These are phyloP conservation scores for Ogataea kodamae DNA, from an alignment of 805 yeast species.

Conservation along the genomic window DNA sequence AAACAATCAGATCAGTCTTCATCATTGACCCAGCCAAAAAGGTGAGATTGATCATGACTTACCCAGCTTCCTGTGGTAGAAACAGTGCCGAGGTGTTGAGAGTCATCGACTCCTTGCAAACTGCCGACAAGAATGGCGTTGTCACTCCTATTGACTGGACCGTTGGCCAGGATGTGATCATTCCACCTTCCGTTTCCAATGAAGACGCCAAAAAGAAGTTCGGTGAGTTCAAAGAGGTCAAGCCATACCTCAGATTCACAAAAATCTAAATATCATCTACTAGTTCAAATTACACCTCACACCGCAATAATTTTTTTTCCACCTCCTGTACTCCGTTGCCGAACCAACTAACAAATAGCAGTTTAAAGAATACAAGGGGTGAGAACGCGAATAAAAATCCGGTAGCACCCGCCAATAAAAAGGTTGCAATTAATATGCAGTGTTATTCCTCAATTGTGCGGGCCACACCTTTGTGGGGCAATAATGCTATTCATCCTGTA, in stretches of 20 bases:
- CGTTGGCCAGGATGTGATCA: conserved; percentile 85
- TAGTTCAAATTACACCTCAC: conserved; percentile 3
- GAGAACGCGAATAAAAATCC: conserved; percentile 2
- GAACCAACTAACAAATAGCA: conserved; percentile 1
- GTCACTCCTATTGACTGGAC: conserved; percentile 93
- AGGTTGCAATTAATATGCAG: conserved; percentile 2
- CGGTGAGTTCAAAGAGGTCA: conserved; percentile 80
- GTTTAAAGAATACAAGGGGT: not conserved
- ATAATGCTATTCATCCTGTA: too few relatives aligned
- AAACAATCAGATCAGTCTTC: conserved; percentile 90
- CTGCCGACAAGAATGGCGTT: conserved; percentile 76
- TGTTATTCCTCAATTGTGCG: not conserved
- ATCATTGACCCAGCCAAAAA: conserved; percentile 88
- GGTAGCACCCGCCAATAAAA: conserved; percentile 10
- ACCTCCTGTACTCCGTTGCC: conserved; percentile 10
- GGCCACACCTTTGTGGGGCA: conserved; percentile 8
- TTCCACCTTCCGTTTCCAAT: conserved; percentile 81
- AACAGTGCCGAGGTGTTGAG: conserved; percentile 90
- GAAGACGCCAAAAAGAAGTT: conserved; percentile 77
- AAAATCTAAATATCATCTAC: conserved; percentile 34
- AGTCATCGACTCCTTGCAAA: conserved; percentile 83
- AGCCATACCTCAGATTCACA: conserved; percentile 84
- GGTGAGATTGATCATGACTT: conserved; percentile 79
- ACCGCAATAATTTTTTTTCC: conserved; percentile 2
- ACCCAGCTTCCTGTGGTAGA: conserved; percentile 94